These are phyloP conservation scores for Carex sylvatica DNA, from an alignment of 202 grass and related monocot species.

Conservation along the genomic window DNA sequence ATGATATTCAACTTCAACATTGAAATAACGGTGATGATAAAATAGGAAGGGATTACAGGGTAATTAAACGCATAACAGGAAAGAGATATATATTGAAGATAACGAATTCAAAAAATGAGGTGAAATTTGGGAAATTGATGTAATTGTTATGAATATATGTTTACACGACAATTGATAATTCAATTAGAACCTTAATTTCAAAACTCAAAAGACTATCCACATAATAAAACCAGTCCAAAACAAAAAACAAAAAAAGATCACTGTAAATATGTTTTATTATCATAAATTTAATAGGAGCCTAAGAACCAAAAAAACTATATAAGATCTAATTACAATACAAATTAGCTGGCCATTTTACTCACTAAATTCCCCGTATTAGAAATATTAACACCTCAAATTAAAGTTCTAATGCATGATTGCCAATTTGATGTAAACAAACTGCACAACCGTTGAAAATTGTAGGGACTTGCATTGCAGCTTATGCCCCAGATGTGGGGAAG, in stretches of 20 bases:
- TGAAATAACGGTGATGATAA: constrained; percentile 1
- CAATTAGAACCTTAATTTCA: neutral
- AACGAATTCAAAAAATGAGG: neutral
- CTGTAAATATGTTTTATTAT: constrained; percentile 2
- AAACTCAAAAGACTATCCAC: neutral
- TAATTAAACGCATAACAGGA: neutral
- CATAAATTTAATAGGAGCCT: neutral
- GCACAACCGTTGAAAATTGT: neutral
- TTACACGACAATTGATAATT: neutral
- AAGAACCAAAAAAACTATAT: neutral
- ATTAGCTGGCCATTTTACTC: constrained; percentile 4
- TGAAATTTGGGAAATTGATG: neutral
- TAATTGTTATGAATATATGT: neutral
- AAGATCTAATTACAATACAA: constrained; percentile 6
- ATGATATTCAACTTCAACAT: neutral
- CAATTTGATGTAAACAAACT: neutral
- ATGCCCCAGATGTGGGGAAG: neutral
- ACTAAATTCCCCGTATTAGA: constrained; percentile 5
- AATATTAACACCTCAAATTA: neutral
- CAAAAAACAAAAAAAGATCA: neutral
- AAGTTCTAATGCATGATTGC: neutral
- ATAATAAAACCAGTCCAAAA: constrained; percentile 2
- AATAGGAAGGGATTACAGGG: neutral
- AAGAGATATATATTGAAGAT: neutral
- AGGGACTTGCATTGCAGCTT: neutral